Base-by-base conservation (phyloP, 1,139 yeast genomes). In the Diutina sp. region DNA sequence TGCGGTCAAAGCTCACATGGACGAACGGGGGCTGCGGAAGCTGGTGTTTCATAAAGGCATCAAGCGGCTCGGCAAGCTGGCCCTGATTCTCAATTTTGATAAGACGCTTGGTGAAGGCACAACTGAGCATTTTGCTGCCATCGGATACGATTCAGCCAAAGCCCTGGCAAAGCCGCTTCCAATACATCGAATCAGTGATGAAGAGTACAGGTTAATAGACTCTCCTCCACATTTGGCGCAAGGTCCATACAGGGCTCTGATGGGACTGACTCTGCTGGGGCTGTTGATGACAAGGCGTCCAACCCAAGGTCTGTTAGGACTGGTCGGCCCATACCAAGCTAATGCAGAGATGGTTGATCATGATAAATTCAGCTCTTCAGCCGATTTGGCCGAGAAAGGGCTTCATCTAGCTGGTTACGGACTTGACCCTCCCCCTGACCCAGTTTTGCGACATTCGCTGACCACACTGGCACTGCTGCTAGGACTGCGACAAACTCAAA, bases 161-260 rank as follows among this genome's bases (percentile, higher is more conserved):
- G 61, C 62, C 46, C 58, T 65, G 12, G 64, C 62, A 44, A 72
- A 70, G 57, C 76, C 75, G 6, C 66, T 68, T 18, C 69, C 65
- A 56, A 73, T 71, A 32, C 65, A 61, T 63, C 65, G 65, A 56
- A 63, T 72, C 28, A 75, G 74, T 4, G 66, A 63, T 21, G 54
- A 38, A 32, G 54, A 16, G 38, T 47, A 21, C 30, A 30, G 51
- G 8, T 35, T n/a, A 35, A 29, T 47, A 18, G 46, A 45, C 4
- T 12, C 44, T 11, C 54, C 54, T 6, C 14, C 28, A n/a, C 11
- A 18, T 16, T 21, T 21, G 3, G 6, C 12, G 47, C 28, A 45
- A 11, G 28, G 21, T 16, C 47, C 47, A 45, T 21, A 21, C 14
- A 35, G 41, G 41, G 41, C n/a, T 11, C 57, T 21, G 56, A 55